phyloP scores from a whole-genome alignment of 176 grass and related monocot species.

The Oryza officinalis region DNA sequence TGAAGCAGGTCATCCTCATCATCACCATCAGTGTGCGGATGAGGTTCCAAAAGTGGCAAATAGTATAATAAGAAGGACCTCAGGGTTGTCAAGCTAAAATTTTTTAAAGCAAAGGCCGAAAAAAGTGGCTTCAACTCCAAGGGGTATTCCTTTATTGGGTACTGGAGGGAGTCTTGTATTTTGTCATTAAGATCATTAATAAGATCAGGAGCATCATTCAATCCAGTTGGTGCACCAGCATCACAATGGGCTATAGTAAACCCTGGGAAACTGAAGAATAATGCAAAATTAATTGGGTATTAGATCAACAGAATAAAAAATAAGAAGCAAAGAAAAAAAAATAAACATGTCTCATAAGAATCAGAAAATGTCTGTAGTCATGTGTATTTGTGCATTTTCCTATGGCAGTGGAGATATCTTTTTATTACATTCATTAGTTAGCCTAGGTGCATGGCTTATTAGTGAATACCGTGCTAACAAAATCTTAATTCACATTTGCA shows the following conservation, averaged over 20 bases:
- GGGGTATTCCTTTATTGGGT: constrained; percentile 69
- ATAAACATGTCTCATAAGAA: background rate
- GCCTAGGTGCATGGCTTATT: background rate
- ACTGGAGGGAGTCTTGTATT: constrained; percentile 29
- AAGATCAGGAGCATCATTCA: constrained; percentile 35
- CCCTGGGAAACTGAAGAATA: constrained; percentile 59
- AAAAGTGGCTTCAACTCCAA: constrained; percentile 74
- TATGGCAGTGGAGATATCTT: background rate
- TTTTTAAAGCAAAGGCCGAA: constrained; percentile 76
- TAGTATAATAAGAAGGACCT: constrained; percentile 95
- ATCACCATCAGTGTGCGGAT: constrained; percentile 40
- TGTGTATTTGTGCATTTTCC: background rate
- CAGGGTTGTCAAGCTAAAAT: constrained; percentile 74
- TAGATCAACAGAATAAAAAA: background rate
- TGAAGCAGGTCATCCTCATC: constrained; percentile 63
- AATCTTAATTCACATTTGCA: background rate
- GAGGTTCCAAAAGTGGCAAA: constrained; percentile 92
- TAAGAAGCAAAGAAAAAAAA: background rate
- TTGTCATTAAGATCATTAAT: constrained; percentile 41
- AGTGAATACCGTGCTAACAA: background rate
- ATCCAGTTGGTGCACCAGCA: constrained; percentile 57
- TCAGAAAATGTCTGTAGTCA: background rate
- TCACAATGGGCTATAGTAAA: constrained; percentile 83
- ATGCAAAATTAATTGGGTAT: background rate
- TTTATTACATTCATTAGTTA: constrained; percentile 21